phyloP scores from a whole-genome alignment of 306 rosid genomes.

The Amphicarpaea edgeworthii region DNA sequence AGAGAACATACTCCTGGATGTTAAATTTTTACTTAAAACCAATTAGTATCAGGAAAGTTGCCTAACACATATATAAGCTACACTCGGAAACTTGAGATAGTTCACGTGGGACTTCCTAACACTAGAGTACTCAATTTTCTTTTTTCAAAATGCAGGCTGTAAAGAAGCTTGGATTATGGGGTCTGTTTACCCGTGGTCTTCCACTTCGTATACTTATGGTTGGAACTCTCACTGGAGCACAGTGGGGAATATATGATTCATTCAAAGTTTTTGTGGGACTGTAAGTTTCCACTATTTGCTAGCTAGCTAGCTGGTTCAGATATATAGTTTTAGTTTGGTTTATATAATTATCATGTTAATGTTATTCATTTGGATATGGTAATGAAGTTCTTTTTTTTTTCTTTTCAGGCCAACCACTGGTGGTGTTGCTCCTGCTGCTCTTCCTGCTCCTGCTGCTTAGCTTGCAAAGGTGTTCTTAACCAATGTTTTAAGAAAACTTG shows the following conservation, averaged over 20 bases:
- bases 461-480: slow-evolving; percentile 47
- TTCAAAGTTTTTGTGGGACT: slow-evolving; percentile 93
- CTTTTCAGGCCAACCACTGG: slow-evolving; percentile 88
- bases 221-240: slow-evolving; percentile 95
- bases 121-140: not conserved
- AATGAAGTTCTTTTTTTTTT: slow-evolving; percentile 17
- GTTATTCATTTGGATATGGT: slow-evolving; percentile 1
- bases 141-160: slow-evolving; percentile 65
- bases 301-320: not conserved
- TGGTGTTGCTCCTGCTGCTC: slow-evolving; percentile 65
- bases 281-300: slow-evolving; percentile 59
- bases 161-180: slow-evolving; percentile 80
- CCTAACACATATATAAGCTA: too few relatives aligned
- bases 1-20: too few relatives aligned
- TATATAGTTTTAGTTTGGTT: not conserved
- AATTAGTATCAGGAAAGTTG: too few relatives aligned
- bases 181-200: slow-evolving; percentile 90
- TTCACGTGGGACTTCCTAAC: too few relatives aligned
- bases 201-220: slow-evolving; percentile 97
- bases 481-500: too few relatives aligned
- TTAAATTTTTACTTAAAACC: too few relatives aligned
- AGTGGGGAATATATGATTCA: slow-evolving; percentile 92
- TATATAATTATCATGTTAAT: not conserved
- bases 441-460: slow-evolving; percentile 47
- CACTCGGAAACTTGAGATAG: too few relatives aligned